phyloP scores from a whole-genome alignment of 192 early-diverging fungal species.

The Coemansia sp. region DNA sequence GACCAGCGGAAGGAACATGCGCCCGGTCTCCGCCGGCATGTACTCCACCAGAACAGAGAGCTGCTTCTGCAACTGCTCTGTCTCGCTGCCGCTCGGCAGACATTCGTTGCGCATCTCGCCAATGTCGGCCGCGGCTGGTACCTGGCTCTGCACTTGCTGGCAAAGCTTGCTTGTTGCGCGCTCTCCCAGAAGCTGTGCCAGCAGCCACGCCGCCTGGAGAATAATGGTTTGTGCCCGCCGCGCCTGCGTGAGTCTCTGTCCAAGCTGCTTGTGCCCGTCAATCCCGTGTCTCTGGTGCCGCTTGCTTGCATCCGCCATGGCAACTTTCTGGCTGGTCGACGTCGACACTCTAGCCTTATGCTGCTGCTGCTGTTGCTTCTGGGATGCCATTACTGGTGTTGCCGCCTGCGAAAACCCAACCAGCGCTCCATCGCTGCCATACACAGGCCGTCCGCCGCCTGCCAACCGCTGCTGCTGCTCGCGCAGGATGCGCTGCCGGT shows the following conservation, averaged over 20 bases:
- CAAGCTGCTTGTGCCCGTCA: constrained; percentile 37
- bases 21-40: constrained; percentile 40
- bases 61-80: constrained; percentile 25
- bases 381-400: neutral
- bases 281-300: neutral
- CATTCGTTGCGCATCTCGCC: neutral
- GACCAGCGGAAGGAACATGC: constrained; percentile 39
- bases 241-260: constrained; percentile 48
- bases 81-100: constrained; percentile 20
- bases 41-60: constrained; percentile 52
- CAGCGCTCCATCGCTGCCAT: constrained; percentile 51
- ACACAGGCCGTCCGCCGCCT: constrained; percentile 31
- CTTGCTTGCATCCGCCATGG: constrained; percentile 1
- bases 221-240: constrained; percentile 33
- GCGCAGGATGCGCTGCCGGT: constrained; percentile 37
- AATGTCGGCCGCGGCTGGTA: constrained; percentile 3
- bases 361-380: constrained; percentile 15
- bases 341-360: neutral
- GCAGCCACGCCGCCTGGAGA: constrained; percentile 44
- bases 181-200: constrained; percentile 29
- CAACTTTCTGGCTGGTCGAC: neutral
- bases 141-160: constrained; percentile 3
- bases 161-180: constrained; percentile 15
- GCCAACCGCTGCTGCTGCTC: constrained; percentile 45
- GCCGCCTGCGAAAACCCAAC: constrained; percentile 42